phyloP scores from a whole-genome alignment of 768 basidiomycete genomes.

The Auricularia auricula-judae region DNA sequence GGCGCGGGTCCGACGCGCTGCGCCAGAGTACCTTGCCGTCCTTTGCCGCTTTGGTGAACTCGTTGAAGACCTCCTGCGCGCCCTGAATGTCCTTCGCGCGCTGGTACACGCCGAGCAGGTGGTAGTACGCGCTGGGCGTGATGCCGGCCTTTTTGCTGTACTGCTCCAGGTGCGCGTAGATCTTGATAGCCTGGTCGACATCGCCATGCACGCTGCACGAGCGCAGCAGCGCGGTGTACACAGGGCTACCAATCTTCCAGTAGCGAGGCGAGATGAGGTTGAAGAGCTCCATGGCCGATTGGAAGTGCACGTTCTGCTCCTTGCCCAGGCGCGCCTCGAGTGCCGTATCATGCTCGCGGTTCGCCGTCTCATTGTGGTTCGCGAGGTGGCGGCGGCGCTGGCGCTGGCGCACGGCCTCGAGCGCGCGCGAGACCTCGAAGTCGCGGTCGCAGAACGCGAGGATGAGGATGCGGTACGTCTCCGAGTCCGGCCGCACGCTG shows the following conservation, averaged over 20 bases:
- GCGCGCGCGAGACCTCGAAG: slow-evolving; percentile 41
- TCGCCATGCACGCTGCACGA: slow-evolving; percentile 48
- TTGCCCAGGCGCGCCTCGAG: slow-evolving; percentile 34
- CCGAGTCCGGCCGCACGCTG: slow-evolving; percentile 47
- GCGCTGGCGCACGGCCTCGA: slow-evolving; percentile 32
- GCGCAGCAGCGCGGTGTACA: slow-evolving; percentile 48
- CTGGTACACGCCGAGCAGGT: slow-evolving; percentile 49
- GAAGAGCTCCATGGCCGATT: slow-evolving; percentile 35
- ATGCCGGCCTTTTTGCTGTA: slow-evolving; percentile 19
- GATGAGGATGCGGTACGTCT: slow-evolving; percentile 56
- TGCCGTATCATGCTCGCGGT: slow-evolving; percentile 19
- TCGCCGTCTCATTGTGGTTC: slow-evolving; percentile 14
- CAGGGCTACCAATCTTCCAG: slow-evolving; percentile 14
- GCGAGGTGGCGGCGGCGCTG: slow-evolving; percentile 24
- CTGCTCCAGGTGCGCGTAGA: slow-evolving; percentile 52
- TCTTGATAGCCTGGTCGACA: slow-evolving; percentile 46
- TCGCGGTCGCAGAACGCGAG: slow-evolving; percentile 55
- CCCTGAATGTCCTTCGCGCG: slow-evolving; percentile 37
- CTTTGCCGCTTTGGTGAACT: slow-evolving; percentile 36
- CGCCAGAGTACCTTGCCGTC: slow-evolving; percentile 23
- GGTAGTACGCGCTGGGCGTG: slow-evolving; percentile 31
- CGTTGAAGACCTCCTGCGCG: slow-evolving; percentile 50
- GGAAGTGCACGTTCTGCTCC: slow-evolving; percentile 74
- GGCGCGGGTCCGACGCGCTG: slow-evolving; percentile 9
- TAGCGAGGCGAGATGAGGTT: slow-evolving; percentile 7